Evolutionary conservation across 805 yeast species (phyloP).

Genomic region (Myxozyma geophila): DNA sequence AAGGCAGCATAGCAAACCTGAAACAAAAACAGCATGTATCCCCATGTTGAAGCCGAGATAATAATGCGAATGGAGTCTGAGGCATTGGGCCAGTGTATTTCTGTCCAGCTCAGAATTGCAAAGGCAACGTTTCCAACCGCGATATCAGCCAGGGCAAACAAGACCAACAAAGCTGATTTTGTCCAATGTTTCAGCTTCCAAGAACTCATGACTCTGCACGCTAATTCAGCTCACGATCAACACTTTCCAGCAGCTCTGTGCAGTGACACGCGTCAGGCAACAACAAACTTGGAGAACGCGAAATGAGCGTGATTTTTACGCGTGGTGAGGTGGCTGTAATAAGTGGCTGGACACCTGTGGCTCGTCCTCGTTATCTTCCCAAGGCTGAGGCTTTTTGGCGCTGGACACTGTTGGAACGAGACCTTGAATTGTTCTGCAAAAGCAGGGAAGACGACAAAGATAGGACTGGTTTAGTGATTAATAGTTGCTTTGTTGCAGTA

Average conservation of each 20-base stretch:
- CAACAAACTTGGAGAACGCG: not conserved
- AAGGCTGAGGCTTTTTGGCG: not conserved
- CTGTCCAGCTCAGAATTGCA: not conserved
- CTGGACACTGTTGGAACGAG: not conserved
- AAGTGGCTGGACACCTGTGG: not conserved
- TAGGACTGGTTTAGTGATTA: not conserved
- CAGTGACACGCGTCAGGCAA: not conserved
- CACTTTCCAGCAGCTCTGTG: not conserved
- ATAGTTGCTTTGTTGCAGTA: not conserved
- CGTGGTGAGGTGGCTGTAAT: not conserved
- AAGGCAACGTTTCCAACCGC: conserved; percentile 6
- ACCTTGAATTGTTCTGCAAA: no score
- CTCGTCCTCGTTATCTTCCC: not conserved
- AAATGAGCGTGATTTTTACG: not conserved
- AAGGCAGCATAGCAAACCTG: conserved; percentile 12
- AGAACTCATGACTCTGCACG: not conserved
- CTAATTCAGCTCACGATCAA: not conserved
- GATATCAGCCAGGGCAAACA: conserved; percentile 10
- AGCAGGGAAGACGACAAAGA: not conserved
- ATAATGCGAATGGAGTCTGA: conserved; percentile 3
- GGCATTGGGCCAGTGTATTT: not conserved
- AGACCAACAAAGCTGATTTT: not conserved
- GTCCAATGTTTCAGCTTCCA: not conserved
- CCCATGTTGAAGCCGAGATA: conserved; percentile 28
- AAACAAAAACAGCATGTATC: conserved; percentile 23